These are phyloP conservation scores for Pleurotus pulmonarius DNA, from an alignment of 768 basidiomycete genomes.

Conservation along the genomic window DNA sequence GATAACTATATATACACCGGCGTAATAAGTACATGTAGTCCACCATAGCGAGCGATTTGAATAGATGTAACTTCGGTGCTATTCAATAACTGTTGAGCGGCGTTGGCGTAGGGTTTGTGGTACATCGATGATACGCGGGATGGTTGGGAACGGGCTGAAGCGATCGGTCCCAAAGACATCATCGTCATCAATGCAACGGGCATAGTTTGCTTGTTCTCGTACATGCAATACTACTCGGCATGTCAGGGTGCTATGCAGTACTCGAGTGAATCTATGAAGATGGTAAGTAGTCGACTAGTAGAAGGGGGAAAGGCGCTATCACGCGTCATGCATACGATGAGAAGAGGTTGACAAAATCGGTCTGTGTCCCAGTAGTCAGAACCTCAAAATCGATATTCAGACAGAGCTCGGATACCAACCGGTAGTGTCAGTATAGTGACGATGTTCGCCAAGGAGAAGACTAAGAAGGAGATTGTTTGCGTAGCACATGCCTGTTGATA, in stretches of 20 bases:
- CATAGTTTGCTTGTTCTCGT: background rate
- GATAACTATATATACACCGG: background rate
- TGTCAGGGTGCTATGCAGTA: conserved; percentile 2
- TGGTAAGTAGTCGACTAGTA: background rate
- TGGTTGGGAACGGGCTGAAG: background rate
- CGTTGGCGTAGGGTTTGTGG: background rate
- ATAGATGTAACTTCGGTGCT: background rate
- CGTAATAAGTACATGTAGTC: background rate
- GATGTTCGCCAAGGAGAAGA: conserved; percentile 1
- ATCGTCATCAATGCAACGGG: background rate
- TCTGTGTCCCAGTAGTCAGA: background rate
- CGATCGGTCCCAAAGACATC: background rate
- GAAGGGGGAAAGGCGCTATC: no score
- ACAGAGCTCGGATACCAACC: background rate
- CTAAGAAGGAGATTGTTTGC: background rate
- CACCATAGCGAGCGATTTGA: background rate
- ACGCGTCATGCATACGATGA: background rate
- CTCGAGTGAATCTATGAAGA: background rate
- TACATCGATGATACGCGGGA: background rate
- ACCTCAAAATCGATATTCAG: background rate
- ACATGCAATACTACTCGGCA: conserved; percentile 3
- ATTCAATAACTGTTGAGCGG: background rate
- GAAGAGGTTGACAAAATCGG: conserved; percentile 1
- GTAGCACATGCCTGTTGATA: background rate
- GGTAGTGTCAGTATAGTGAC: conserved; percentile 1